Percentiles rank a stretch among this genome's conserved stretches.
Conservation (phyloP, 306 rosid species). For the Dalbergia cochinchinensis region DNA sequence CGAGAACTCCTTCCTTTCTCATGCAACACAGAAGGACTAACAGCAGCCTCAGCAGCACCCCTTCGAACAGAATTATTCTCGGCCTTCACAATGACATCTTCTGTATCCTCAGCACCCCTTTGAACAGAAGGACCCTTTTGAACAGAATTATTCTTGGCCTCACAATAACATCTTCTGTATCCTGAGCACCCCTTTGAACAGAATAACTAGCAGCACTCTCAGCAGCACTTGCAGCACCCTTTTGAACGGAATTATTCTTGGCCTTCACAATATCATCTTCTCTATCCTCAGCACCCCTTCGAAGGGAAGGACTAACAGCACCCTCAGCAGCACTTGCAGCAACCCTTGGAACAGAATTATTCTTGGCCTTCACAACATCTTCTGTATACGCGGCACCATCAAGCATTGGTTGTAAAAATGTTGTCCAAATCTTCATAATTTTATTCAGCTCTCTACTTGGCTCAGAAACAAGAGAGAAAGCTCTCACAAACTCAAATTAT, state of each 20-base stretch:
- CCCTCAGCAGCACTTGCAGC: conserved; percentile 50
- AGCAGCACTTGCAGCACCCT: conserved; percentile 40
- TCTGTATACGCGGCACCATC: conserved; percentile 81
- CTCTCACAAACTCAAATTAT: too few relatives aligned
- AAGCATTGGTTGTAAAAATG: conserved; percentile 72
- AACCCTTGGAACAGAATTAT: conserved; percentile 26
- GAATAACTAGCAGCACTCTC: conserved; percentile 50
- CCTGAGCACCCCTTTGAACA: too few relatives aligned
- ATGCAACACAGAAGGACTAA: conserved; percentile 42
- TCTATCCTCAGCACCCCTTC: conserved; percentile 86
- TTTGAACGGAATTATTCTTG: conserved; percentile 43
- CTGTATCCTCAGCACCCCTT: too few relatives aligned
- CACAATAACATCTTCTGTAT: too few relatives aligned
- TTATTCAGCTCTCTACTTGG: conserved; percentile 73
- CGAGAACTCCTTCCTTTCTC: too few relatives aligned
- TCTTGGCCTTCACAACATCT: conserved; percentile 59
- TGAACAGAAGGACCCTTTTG: too few relatives aligned
- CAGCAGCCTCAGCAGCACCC: conserved; percentile 56
- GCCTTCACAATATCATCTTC: conserved; percentile 59
- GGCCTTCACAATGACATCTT: too few relatives aligned
- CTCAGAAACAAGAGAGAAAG: too few relatives aligned
- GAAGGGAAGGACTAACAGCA: conserved; percentile 66
- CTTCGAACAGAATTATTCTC: not conserved
- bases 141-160: too few relatives aligned
- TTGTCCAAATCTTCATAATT: conserved; percentile 84